phyloP scores from a whole-genome alignment of 805 yeast genomes.

The Hanseniaspora pseudoguilliermondii region DNA sequence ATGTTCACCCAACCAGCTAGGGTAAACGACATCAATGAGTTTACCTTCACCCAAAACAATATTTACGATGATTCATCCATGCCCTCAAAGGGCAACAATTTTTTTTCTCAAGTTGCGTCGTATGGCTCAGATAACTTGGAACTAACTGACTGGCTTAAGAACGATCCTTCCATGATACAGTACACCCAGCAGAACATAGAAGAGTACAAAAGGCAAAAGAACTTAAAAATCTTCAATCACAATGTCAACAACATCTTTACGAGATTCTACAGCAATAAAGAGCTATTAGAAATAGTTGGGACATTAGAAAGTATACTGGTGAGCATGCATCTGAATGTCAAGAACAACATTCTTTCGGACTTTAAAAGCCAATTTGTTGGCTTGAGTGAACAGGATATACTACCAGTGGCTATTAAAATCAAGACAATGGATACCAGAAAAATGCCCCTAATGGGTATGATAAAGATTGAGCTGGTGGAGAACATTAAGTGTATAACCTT shows the following conservation, averaged over 20 bases:
- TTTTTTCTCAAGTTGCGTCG: conserved; percentile 2
- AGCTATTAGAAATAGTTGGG: conserved; percentile 22
- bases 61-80: not conserved
- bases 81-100: not conserved
- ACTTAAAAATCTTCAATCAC: conserved; percentile 8
- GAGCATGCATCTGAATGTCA: conserved; percentile 19
- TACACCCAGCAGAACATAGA: conserved; percentile 9
- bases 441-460: conserved; percentile 35
- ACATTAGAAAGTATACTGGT: conserved; percentile 24
- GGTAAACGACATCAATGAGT: conserved; percentile 23
- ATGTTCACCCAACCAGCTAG: conserved; percentile 8
- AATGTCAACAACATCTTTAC: conserved; percentile 16
- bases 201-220: not conserved
- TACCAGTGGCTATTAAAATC: conserved; percentile 30
- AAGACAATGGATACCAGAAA: conserved; percentile 36
- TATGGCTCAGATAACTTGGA: not conserved
- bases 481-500: conserved; percentile 41
- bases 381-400: conserved; percentile 19
- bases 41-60: not conserved
- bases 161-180: conserved; percentile 16
- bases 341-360: conserved; percentile 18
- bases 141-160: conserved; percentile 11
- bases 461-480: conserved; percentile 32
- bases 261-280: conserved; percentile 22
- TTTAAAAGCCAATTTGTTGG: conserved; percentile 16